These are phyloP conservation scores for Paramecium bursaria DNA, from an alignment of 73 alveolate genomes.

Conservation along the genomic window DNA sequence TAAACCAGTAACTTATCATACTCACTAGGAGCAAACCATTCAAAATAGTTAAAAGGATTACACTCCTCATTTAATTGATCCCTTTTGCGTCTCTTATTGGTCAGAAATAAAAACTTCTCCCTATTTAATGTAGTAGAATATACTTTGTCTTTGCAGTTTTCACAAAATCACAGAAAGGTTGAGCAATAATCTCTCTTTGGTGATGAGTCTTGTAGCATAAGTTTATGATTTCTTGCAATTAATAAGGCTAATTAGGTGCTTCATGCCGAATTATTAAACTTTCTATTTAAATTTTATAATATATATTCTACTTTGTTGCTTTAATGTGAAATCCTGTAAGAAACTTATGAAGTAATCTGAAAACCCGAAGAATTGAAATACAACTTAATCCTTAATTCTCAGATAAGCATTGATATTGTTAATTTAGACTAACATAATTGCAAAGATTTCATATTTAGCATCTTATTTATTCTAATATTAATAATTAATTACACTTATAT, in stretches of 20 bases:
- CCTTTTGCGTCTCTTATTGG: background rate
- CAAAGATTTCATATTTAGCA: constrained; percentile 1
- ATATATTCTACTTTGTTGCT: background rate
- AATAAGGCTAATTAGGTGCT: background rate
- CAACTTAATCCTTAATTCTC: too few relatives aligned
- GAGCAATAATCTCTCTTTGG: background rate
- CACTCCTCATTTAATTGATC: background rate
- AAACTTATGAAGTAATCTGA: background rate
- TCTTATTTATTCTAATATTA: background rate
- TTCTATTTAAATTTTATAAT: background rate
- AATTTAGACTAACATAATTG: too few relatives aligned
- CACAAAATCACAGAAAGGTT: constrained; percentile 36
- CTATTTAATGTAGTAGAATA: background rate
- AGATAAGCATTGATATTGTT: too few relatives aligned
- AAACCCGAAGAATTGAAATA: too few relatives aligned
- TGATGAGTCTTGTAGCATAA: background rate
- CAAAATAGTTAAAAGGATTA: background rate
- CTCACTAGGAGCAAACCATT: constrained; percentile 22
- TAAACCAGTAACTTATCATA: constrained; percentile 17
- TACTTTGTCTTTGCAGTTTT: constrained; percentile 44
- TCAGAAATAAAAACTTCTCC: constrained; percentile 1
- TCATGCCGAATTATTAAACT: background rate
- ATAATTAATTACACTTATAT: background rate
- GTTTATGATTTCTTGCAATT: too few relatives aligned
- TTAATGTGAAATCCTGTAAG: background rate